Evolutionary conservation across 2,329 filamentous ascomycete genomes (phyloP).

Genomic region (Pezicula radicicola): DNA sequence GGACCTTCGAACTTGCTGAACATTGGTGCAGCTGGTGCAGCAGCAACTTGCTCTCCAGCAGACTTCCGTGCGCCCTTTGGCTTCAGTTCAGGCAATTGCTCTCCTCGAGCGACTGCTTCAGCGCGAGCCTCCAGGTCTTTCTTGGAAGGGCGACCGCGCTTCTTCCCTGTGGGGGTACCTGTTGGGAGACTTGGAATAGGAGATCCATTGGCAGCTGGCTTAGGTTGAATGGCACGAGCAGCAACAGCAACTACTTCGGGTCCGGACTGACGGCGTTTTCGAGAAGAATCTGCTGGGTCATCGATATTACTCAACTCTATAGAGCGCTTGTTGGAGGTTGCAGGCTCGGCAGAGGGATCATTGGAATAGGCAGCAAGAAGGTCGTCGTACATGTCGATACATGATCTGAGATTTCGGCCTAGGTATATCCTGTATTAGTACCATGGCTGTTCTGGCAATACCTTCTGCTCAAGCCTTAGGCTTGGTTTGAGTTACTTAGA

Average conservation of each 20-base stretch:
- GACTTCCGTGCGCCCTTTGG: not conserved
- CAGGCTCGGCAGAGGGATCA: slow-evolving; percentile 4
- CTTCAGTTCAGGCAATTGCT: slow-evolving; percentile 14
- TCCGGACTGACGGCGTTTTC: slow-evolving; percentile 22
- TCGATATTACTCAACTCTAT: slow-evolving; percentile 18
- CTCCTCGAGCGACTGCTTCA: slow-evolving; percentile 23
- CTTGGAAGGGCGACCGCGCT: slow-evolving; percentile 28
- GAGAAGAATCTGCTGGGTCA: slow-evolving; percentile 7
- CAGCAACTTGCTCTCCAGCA: no score
- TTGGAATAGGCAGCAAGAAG: slow-evolving; percentile 6
- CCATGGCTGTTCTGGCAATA: slow-evolving; percentile 5
- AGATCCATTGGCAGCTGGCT: slow-evolving; percentile 18
- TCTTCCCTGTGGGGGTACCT: slow-evolving; percentile 6
- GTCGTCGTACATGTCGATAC: slow-evolving; percentile 22
- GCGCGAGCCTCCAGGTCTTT: slow-evolving; percentile 22
- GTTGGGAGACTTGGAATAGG: slow-evolving; percentile 1
- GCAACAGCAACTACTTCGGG: slow-evolving; percentile 6
- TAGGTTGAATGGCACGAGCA: slow-evolving; percentile 23
- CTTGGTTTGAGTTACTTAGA: slow-evolving; percentile 10
- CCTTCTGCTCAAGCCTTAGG: not conserved
- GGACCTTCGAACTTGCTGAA: no score
- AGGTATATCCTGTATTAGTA: slow-evolving; percentile 10
- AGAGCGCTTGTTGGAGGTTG: slow-evolving; percentile 16
- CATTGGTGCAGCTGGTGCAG: no score
- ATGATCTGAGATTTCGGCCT: slow-evolving; percentile 26